A percentile compares a stretch with the other conserved stretches of the same genome.
These are phyloP conservation scores for Leishmania amazonensis DNA, from an alignment of 208 protist genomes.

Conservation along the genomic window DNA sequence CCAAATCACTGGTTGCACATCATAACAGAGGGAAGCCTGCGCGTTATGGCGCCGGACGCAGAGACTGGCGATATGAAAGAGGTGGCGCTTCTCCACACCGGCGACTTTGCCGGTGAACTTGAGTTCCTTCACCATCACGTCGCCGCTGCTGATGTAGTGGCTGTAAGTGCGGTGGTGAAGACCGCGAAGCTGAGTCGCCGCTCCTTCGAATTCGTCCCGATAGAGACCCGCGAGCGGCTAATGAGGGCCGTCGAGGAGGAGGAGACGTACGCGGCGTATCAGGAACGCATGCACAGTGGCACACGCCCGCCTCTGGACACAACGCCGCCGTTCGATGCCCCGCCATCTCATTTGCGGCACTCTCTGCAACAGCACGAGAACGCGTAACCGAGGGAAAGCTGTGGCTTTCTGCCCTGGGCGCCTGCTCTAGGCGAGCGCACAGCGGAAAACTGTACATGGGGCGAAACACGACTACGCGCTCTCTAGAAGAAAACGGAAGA, in stretches of 20 bases:
- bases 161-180: conserved; percentile 40
- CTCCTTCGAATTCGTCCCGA: conserved; percentile 71
- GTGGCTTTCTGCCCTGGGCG: background rate
- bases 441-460: background rate
- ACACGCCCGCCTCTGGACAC: conserved; percentile 39
- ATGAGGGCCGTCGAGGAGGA: conserved; percentile 42
- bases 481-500: background rate
- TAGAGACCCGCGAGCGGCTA: conserved; percentile 34
- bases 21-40: conserved; percentile 63
- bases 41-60: conserved; percentile 43
- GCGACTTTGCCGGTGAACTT: conserved; percentile 63
- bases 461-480: background rate
- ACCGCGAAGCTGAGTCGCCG: conserved; percentile 71
- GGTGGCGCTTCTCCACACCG: conserved; percentile 42
- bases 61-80: conserved; percentile 33
- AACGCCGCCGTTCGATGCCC: conserved; percentile 48
- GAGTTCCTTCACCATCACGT: conserved; percentile 80
- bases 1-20: conserved; percentile 72
- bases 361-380: conserved; percentile 28
- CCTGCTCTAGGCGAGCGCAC: background rate
- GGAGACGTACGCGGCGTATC: conserved; percentile 52
- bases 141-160: conserved; percentile 62
- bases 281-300: conserved; percentile 33
- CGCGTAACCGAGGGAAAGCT: background rate
- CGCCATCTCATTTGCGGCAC: conserved; percentile 32